Evolutionary conservation across 2,329 filamentous ascomycete genomes (phyloP).

Genomic region (Pseudocercospora cruenta): DNA sequence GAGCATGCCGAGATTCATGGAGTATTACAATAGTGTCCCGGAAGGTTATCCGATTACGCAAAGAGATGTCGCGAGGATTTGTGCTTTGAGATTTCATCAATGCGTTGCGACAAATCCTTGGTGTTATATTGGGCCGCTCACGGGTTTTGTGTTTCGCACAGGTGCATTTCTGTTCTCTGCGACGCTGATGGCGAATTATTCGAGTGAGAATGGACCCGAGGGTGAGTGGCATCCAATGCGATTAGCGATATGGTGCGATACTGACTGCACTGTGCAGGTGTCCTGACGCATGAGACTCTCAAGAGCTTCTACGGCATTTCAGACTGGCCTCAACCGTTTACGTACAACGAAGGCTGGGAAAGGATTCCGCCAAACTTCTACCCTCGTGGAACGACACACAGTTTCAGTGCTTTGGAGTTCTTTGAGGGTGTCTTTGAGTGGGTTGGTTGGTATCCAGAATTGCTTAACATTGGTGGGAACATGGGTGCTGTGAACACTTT

Average conservation of each 20-base stretch:
- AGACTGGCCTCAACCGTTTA: slow-evolving; percentile 1
- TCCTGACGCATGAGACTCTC: slow-evolving; percentile 7
- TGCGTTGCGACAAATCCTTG: slow-evolving; percentile 3
- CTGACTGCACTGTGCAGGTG: not conserved
- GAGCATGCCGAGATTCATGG: not conserved
- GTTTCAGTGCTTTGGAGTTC: not conserved
- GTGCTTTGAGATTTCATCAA: not conserved
- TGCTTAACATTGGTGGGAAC: slow-evolving; percentile 4
- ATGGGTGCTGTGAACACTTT: not conserved
- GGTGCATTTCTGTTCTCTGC: not conserved
- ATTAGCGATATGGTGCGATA: not conserved
- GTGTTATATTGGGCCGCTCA: not conserved
- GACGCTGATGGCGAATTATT: not conserved
- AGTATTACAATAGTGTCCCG: not conserved
- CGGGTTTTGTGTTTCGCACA: not conserved
- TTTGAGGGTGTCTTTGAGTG: not conserved
- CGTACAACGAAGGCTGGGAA: slow-evolving; percentile 5
- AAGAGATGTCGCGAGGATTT: not conserved
- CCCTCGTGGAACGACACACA: not conserved
- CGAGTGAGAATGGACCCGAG: not conserved
- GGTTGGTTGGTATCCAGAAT: not conserved
- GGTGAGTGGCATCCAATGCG: not conserved
- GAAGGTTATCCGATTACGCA: not conserved
- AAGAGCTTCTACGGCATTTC: slow-evolving; percentile 5
- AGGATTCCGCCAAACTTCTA: not conserved